Base-by-base conservation (phyloP, 148 eudicot genomes). In the Hydrangea macrophylla region DNA sequence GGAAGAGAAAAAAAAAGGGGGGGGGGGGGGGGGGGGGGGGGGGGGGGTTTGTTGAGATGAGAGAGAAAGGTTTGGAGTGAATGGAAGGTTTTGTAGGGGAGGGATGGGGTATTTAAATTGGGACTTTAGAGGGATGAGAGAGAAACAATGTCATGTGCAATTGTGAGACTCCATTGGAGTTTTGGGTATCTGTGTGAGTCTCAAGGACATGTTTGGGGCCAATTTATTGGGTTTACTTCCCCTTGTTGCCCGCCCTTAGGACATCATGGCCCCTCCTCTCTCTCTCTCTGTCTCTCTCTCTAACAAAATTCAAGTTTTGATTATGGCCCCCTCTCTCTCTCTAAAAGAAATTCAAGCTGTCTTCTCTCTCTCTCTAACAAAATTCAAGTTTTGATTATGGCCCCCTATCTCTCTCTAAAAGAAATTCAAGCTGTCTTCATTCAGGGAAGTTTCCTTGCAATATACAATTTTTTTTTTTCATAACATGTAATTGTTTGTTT, bases 261-360 rank as follows among this genome's bases (percentile, higher is more conserved):
- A 77, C 80, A 77, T 35, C 27, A 51, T 51, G 71, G 71, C 30
- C 76, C 76, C 69, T 22, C 30, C 60, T 57, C 37, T 57, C 30
- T 28, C 23, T 68, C 54, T 17, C 25, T 57, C 54, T 42, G 22
- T 12, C n/a, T 9, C 51, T 45, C 51, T 17, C 51, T 45, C n/a
- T 17, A 12, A 9, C 31, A 1, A 1, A 1, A n/a, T 6, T 23
- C 17, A 31, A 31, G 18, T 30, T 30, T 15, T 15, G 11, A 23
- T 4, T 55, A 6, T 12, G 44, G 44, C 44, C 6, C 44, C 11
- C 44, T 39, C 44, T 39, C 44, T 39, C 44, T 39, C 44, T 39
- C 44, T 39, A 6, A n/a, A n/a, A n/a, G n/a, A n/a, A 42, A 6
- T 4, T 42, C 48, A 35, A 4, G 39, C 4, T 48, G 0, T 18